Base-by-base conservation (phyloP, 73 alveolate genomes). In the Paramecium biaurelia region DNA sequence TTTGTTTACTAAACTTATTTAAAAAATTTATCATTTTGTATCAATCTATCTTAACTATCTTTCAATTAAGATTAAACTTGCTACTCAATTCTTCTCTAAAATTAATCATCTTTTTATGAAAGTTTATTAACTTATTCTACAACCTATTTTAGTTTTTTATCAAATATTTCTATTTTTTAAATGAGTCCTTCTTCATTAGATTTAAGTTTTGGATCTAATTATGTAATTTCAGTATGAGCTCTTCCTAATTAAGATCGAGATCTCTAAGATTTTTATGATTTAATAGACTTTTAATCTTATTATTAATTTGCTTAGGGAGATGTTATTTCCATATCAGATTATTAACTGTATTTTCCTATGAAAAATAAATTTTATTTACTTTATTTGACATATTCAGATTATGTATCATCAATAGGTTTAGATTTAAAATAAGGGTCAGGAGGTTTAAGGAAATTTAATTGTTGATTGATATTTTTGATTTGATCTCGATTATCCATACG, bases 401-500 rank as follows among this genome's bases (percentile, higher is more conserved):
- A 63, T 23, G 84, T 30, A 32, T 63, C 84, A 7, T 63, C 84
- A 0, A n/a, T 32, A 4, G 41, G 84, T 24, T 26, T 63, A 32
- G 84, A 63, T 12, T 32, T 63, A 32, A 63, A 63, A 63, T 63
- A 63, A 63, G 41, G 84, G 45, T 63, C 84, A n/a, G 68, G 68
- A 30, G 84, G 84, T 24, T 63, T 63, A 12, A 63, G 84, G 21
- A 8, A 32, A 30, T 26, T 63, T 12, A 63, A 15, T 63, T 63
- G 47, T 63, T 63, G 28, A 30, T 63, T 32, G 8, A 63, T 63
- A 63, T 63, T 63, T 63, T 63, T 63, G 15, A 63, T 63, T 63
- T 63, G 12, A 63, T 79, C 90, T 21, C 49, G 8, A 79, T 79
- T 79, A 18, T 79, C 74, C 14, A 79, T 23, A 15, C 90, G 70